A percentile compares a stretch with the other conserved stretches of the same genome.
Evolutionary conservation across 2,329 filamentous ascomycete species (phyloP).

Genomic region (Chlorencoelia australis): DNA sequence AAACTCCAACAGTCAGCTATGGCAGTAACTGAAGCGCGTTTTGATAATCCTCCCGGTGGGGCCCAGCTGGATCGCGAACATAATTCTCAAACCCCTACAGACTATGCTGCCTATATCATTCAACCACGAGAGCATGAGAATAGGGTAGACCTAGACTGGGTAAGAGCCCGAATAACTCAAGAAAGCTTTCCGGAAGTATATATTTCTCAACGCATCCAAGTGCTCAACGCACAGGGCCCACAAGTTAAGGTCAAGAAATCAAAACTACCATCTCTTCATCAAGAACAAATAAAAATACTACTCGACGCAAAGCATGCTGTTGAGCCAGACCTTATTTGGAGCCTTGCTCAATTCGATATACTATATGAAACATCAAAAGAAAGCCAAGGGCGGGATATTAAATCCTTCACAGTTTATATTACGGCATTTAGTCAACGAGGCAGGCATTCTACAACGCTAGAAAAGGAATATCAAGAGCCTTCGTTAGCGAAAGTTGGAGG

Average conservation of each 20-base stretch:
- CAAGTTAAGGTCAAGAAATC: neutral
- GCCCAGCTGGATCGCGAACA: neutral
- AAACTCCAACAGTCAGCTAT: neutral
- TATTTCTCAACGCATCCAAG: neutral
- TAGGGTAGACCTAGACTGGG: neutral
- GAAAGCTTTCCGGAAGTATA: neutral
- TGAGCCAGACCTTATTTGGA: neutral
- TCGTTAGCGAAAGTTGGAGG: too few relatives aligned
- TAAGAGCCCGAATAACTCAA: neutral
- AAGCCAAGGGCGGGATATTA: too few relatives aligned
- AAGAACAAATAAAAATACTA: neutral
- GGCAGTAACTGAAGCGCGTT: too few relatives aligned
- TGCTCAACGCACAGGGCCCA: neutral
- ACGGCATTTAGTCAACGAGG: too few relatives aligned
- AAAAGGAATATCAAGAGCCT: too few relatives aligned
- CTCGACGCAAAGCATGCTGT: neutral
- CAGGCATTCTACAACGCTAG: too few relatives aligned
- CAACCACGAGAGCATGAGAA: neutral
- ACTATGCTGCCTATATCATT: neutral
- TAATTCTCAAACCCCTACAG: neutral
- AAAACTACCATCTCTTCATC: neutral
- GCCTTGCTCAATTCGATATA: neutral
- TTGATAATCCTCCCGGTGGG: neutral
- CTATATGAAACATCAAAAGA: too few relatives aligned
- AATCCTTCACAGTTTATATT: too few relatives aligned